Evolutionary conservation across 352 stramenopile species (phyloP), one percentile per base, ranked within the genome.

Genomic region (Phytophthora nicotianae): DNA sequence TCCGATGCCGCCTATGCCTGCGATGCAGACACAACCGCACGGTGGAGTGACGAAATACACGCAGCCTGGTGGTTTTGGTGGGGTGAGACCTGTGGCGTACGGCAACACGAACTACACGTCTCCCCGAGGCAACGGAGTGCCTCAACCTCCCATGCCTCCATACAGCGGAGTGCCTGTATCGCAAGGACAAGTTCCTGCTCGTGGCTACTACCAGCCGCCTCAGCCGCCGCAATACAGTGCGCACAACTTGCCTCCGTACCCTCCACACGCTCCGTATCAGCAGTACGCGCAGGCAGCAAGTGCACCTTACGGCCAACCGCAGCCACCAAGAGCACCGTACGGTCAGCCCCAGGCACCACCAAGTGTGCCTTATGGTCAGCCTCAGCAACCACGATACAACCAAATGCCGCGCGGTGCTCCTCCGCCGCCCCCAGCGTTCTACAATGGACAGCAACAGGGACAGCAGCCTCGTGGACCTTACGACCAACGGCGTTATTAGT

Each of bases 41-140:
- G 77, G 77, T 16, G 77, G 77, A 4, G 58, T 74, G 29, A 86
- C 77, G 20, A 78, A 82, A 24, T 86, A 84, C 55, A 86, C 77
- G 37, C 75, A 83, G 24, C 73, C 77, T 45, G 57, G 63, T 29
- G 35, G 62, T 19, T 52, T 57, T 64, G 33, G 60, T 10, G 49
- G 51, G 13, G 45, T 48, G 37, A 54, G 48, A 10, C 49, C 62
- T 10, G 50, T 69, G 32, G 46, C 48, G 26, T 82, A 84, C 27
- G 74, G 63, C 43, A 62, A 41, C 21, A 77, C 66, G 7, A 78
- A 74, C 7, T 87, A 87, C 49, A 75, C 70, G 26, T 55, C 73
- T 16, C 66, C 72, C 14, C 59, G 42, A 14, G 59, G 55, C 14
- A 72, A 70, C 41, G 29, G 29, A 24, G 45, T 56, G 7, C 51